These are phyloP conservation scores for Ambrosiella beaveri DNA, from an alignment of 2,329 filamentous ascomycete species.

Conservation along the genomic window DNA sequence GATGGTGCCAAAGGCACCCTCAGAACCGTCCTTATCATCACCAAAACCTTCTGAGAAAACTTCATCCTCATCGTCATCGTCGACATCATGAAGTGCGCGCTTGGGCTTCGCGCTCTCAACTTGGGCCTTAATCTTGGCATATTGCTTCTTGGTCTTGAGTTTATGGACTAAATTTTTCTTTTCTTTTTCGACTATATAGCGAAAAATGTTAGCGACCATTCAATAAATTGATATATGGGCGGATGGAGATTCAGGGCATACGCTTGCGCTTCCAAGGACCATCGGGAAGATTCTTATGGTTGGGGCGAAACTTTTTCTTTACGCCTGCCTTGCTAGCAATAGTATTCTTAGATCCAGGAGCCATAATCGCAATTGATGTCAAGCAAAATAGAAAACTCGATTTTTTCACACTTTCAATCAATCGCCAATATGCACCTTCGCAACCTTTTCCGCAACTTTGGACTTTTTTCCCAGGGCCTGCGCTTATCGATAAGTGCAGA, in stretches of 20 bases:
- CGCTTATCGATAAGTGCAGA: too few species aligned
- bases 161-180: slow-evolving; percentile 80
- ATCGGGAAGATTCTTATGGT: slow-evolving; percentile 79
- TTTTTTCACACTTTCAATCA: too few species aligned
- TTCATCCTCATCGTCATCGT: slow-evolving; percentile 20
- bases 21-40: slow-evolving; percentile 15
- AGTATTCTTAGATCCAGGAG: neutral
- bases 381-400: too few species aligned
- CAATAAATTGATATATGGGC: too few species aligned
- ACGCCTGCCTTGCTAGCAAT: slow-evolving; percentile 3
- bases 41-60: slow-evolving; percentile 12
- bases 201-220: neutral
- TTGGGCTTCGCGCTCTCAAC: slow-evolving; percentile 3
- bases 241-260: slow-evolving; percentile 16
- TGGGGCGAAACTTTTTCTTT: slow-evolving; percentile 35
- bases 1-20: slow-evolving; percentile 18
- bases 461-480: too few species aligned
- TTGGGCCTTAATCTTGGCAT: slow-evolving; percentile 61
- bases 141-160: slow-evolving; percentile 83
- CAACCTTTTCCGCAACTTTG: too few species aligned
- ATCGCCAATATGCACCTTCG: too few species aligned
- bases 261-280: slow-evolving; percentile 71
- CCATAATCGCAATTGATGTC: neutral
- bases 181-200: slow-evolving; percentile 56
- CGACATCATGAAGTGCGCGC: neutral